Base-by-base conservation (phyloP, 352 stramenopile genomes). In the Elongisporangium undulatum region DNA sequence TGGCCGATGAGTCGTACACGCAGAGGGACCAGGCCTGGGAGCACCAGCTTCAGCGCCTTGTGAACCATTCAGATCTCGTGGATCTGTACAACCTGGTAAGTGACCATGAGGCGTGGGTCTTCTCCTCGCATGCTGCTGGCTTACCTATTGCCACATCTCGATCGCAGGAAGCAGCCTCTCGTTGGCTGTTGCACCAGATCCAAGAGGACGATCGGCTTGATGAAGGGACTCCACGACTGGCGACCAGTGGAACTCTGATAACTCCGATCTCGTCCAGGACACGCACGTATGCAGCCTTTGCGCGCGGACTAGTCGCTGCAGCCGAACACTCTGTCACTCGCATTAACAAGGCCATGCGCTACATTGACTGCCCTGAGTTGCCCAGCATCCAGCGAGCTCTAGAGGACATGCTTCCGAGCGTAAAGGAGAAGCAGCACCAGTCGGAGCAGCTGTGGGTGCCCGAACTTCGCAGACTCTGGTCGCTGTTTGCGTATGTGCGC, bases 401-500 rank as follows among this genome's bases (percentile, higher is more conserved):
- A 12, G 34, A 45, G 34, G 0, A 17, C 2, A 17, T 45, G 34
- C 34, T 45, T 17, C 34, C 34, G 34, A 17, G 1, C 17, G 34
- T 66, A 21, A 26, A 64, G 9, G 7, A 55, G 61, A 34, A 67
- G n/a, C 24, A 29, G 23, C 50, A 58, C 10, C 50, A 63, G 7
- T 34, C 45, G 50, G 38, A 65, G 8, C 54, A 64, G 38, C 16
- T 3, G 5, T 23, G 15, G 13, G 34, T 21, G 12, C 41, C n/a
- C 3, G n/a, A 16, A 10, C 53, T 59, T 19, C 15, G 65, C 5
- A 26, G 49, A 26, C 53, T 56, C 22, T 77, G 69, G 69, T 20
- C 66, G 3, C 38, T 64, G 2, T 50, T 77, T 13, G 51, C 67
- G 41, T 71, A 66, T 50, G 64, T 66, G 49, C 72, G 72, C 15